Percentiles rank a stretch among this genome's conserved stretches.
These are phyloP conservation scores for Naganishia antarctica DNA, from an alignment of 768 basidiomycete species.

Conservation along the genomic window DNA sequence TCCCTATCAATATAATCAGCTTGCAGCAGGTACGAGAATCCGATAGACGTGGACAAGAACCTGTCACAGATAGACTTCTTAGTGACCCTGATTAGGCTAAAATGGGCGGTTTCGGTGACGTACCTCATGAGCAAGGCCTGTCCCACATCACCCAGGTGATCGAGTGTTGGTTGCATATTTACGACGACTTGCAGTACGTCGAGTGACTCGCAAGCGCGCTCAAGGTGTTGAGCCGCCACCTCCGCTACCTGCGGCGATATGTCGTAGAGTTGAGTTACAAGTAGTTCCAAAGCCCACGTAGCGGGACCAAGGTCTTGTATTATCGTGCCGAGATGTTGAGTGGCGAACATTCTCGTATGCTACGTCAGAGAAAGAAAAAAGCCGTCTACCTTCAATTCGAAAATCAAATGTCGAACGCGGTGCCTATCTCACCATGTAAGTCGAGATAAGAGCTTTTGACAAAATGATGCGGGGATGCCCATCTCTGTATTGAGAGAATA, in stretches of 20 bases:
- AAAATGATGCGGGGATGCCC: conserved; percentile 89
- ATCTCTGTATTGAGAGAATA: conserved; percentile 62
- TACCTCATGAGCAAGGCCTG: conserved; percentile 82
- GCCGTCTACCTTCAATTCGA: too few relatives aligned
- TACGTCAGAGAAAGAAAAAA: conserved; percentile 45
- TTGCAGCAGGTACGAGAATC: conserved; percentile 85
- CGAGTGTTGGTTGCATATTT: conserved; percentile 87
- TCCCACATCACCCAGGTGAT: conserved; percentile 89
- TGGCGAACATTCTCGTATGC: conserved; percentile 85
- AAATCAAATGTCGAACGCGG: neutral
- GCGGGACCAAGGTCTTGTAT: conserved; percentile 63
- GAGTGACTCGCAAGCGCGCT: conserved; percentile 80
- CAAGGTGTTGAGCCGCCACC: conserved; percentile 78
- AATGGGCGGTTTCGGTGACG: conserved; percentile 36
- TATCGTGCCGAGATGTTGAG: conserved; percentile 74
- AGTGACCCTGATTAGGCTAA: conserved; percentile 14
- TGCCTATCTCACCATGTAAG: conserved; percentile 62
- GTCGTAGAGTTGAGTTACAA: conserved; percentile 94
- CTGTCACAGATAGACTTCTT: conserved; percentile 50
- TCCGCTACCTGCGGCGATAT: conserved; percentile 83
- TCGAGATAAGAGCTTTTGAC: conserved; percentile 90
- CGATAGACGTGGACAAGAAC: conserved; percentile 88
- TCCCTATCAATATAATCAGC: conserved; percentile 89
- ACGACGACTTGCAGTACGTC: conserved; percentile 84
- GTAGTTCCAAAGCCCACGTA: conserved; percentile 82